A percentile compares a stretch with the other conserved stretches of the same genome.
phyloP scores from a whole-genome alignment of 371 early-diverging fungal genomes.

The Mucor irregularis region DNA sequence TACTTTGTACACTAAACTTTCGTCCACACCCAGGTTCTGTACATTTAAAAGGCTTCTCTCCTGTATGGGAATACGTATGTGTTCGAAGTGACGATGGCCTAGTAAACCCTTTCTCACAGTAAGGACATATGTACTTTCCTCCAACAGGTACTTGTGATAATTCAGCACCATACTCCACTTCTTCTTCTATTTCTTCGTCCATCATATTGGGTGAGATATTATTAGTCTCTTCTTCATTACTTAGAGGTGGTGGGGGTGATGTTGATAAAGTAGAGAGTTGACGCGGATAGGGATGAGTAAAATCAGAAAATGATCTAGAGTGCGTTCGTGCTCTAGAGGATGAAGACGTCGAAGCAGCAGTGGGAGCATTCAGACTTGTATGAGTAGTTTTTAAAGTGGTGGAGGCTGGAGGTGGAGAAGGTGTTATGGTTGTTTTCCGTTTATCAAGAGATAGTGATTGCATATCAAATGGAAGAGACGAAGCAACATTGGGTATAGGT shows the following conservation, averaged over 20 bases:
- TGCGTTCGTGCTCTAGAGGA: slow-evolving; percentile 29
- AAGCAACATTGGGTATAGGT: not conserved
- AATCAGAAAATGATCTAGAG: slow-evolving; percentile 47
- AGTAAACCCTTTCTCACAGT: slow-evolving; percentile 68
- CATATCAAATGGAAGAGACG: slow-evolving; percentile 10
- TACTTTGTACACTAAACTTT: slow-evolving; percentile 74
- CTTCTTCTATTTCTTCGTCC: not conserved
- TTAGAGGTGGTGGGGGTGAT: slow-evolving; percentile 1
- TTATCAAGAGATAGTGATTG: slow-evolving; percentile 7
- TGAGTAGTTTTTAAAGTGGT: no score
- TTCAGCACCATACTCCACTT: not conserved
- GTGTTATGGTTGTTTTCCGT: no score
- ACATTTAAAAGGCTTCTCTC: slow-evolving; percentile 75
- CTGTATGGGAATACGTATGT: slow-evolving; percentile 74
- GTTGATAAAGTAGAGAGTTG: slow-evolving; percentile 2
- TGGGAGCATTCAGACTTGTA: no score
- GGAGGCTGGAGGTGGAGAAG: no score
- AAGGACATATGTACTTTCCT: slow-evolving; percentile 57
- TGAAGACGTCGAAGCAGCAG: no score
- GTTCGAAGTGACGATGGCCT: slow-evolving; percentile 70
- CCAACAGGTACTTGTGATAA: not conserved
- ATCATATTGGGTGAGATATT: not conserved
- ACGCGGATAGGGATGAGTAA: slow-evolving; percentile 31
- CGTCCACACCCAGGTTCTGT: slow-evolving; percentile 60
- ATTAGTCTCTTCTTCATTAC: not conserved